phyloP scores from a whole-genome alignment of 176 grass and related monocot species.

The Neostapfia colusana region DNA sequence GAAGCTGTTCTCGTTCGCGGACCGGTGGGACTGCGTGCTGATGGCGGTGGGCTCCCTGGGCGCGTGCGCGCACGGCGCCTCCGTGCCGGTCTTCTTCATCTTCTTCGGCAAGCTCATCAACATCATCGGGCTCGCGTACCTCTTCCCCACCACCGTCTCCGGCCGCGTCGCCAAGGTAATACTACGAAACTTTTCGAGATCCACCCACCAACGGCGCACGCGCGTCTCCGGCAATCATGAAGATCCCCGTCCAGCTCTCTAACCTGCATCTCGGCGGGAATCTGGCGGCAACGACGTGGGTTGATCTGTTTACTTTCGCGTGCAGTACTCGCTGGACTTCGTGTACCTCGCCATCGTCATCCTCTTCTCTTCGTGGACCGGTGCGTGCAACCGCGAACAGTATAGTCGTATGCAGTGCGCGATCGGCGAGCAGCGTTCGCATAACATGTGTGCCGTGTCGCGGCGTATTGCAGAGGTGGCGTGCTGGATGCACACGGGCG shows the following conservation, averaged over 20 bases:
- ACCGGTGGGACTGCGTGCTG: constrained; percentile 89
- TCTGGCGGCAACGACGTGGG: not conserved
- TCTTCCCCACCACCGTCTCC: constrained; percentile 83
- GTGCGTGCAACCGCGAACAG: constrained; percentile 14
- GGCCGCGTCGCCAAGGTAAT: constrained; percentile 71
- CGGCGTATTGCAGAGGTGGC: constrained; percentile 67
- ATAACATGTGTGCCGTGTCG: not conserved
- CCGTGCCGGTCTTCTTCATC: constrained; percentile 99
- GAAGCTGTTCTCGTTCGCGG: constrained; percentile 97
- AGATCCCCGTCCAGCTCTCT: not conserved
- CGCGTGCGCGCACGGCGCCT: constrained; percentile 92
- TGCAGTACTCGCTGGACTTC: constrained; percentile 95
- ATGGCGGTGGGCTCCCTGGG: constrained; percentile 83
- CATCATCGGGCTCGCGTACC: constrained; percentile 90
- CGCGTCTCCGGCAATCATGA: not conserved
- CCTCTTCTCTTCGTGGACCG: constrained; percentile 96
- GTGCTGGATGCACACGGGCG: constrained; percentile 99
- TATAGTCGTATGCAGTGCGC: not conserved
- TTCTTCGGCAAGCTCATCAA: constrained; percentile 99
- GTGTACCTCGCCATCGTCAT: constrained; percentile 85
- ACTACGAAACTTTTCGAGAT: too few species aligned
- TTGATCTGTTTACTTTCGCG: not conserved
- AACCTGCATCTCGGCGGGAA: not conserved
- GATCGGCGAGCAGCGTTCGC: not conserved
- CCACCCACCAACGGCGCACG: not conserved